Conservation (phyloP, 2,329 filamentous ascomycete genomes). For the Fusarium tanahbumbuense region DNA sequence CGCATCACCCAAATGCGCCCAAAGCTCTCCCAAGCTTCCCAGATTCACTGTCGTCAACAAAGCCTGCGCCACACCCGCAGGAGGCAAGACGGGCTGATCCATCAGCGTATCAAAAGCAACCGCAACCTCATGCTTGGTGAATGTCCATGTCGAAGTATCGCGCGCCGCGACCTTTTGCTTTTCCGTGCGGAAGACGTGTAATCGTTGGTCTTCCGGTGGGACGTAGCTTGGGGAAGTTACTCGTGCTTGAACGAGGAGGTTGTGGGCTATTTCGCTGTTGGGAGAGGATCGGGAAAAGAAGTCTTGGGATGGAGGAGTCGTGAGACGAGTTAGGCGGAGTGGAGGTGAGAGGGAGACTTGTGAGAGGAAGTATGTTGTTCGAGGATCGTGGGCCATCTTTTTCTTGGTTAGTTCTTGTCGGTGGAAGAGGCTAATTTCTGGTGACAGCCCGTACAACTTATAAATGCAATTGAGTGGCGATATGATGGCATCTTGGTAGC, state of each 20-base stretch:
- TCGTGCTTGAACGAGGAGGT: slow-evolving; percentile 11
- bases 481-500: neutral
- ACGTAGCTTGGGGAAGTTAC: neutral
- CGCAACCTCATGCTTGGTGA: slow-evolving; percentile 24
- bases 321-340: neutral
- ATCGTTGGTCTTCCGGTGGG: slow-evolving; percentile 1
- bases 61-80: slow-evolving; percentile 22
- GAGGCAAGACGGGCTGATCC: neutral
- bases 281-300: neutral
- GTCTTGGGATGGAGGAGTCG: slow-evolving; percentile 12
- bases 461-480: neutral
- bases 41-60: neutral
- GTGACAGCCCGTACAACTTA: too few species aligned
- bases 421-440: neutral
- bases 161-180: neutral
- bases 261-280: slow-evolving; percentile 10
- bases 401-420: too few species aligned
- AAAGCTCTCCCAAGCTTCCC: slow-evolving; percentile 17
- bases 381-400: slow-evolving; percentile 9
- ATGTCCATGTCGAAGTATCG: slow-evolving; percentile 17
- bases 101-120: slow-evolving; percentile 15
- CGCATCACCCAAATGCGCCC: slow-evolving; percentile 16
- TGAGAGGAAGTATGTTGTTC: slow-evolving; percentile 22
- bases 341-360: slow-evolving; percentile 19
- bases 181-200: slow-evolving; percentile 14